Conservation (phyloP, 192 early-diverging fungal genomes). For the Coemansia sp. region DNA sequence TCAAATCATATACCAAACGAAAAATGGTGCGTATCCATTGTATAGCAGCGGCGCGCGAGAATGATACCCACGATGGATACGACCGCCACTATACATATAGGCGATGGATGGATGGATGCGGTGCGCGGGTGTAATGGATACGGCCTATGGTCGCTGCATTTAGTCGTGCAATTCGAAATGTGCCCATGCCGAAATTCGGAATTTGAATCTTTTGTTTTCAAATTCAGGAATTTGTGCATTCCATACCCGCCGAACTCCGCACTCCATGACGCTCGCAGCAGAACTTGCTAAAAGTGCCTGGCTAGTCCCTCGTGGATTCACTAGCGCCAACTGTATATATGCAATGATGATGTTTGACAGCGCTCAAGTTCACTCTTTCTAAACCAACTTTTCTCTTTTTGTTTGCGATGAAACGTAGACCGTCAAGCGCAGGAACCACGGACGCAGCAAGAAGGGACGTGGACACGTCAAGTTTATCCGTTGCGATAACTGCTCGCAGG, state of each 20-base stretch:
- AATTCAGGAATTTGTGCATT: not conserved
- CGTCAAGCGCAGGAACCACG: constrained; percentile 98
- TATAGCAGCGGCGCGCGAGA: constrained; percentile 3
- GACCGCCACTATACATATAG: not conserved
- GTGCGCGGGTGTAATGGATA: not conserved
- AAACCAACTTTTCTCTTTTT: constrained; percentile 6
- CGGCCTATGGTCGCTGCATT: not conserved
- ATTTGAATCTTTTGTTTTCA: not conserved
- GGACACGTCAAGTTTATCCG: constrained; percentile 97
- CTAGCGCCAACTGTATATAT: not conserved
- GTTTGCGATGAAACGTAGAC: constrained; percentile 63
- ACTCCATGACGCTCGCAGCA: not conserved
- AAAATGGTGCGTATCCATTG: constrained; percentile 57
- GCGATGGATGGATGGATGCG: constrained; percentile 9
- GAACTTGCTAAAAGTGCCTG: not conserved
- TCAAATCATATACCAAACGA: constrained; percentile 15
- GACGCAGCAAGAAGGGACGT: constrained; percentile 98
- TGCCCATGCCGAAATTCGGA: not conserved
- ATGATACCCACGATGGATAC: constrained; percentile 2
- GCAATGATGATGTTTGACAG: not conserved
- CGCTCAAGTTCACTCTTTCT: not conserved
- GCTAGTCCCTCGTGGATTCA: not conserved
- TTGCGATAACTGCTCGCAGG: constrained; percentile 99
- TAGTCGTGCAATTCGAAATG: not conserved
- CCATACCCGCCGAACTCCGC: not conserved